Evolutionary conservation across 345 rosid genomes (phyloP), one percentile per base, ranked within the genome.

Genomic region (Gynandropsis gynandra): DNA sequence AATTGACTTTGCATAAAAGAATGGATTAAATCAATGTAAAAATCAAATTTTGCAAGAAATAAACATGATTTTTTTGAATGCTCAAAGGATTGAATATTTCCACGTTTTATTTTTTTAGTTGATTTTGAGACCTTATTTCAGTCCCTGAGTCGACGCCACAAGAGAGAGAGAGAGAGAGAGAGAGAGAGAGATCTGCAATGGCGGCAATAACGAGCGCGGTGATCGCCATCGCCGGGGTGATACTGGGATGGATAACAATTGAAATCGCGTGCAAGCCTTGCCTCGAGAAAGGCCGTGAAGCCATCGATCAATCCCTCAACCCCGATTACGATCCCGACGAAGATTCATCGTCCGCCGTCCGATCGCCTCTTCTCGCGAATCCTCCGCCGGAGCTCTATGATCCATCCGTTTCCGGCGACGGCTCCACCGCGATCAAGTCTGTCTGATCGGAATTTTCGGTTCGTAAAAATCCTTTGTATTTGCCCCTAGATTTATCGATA

Each of bases 201-300:
- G 86, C 74, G 63, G 94, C 85, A 10, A 41, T 85, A 49, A 82
- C 89, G 24, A 78, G 54, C 11, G 95, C 89, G 24, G 47, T 85
- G 69, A 68, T 82, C 43, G 85, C 77, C 37, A 78, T 82, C 36
- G 95, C 78, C 1, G 95, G 85, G 46, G 74, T 82, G 20, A 63
- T 85, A 3, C 58, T 85, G 42, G 95, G 81, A 8, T 85, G 95
- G 89, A 80, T 85, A 36, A 56, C 89, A 50, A 82, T 85, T 9
- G 95, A 85, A 72, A 72, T 85, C 47, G 89, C 95, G 18, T 85
- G 89, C 71, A 82, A 82, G 72, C 95, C 95, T 40, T 82, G 95
- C 56, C 74, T 85, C 5, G 83, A 82, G 9, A 59, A 49, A 32
- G 95, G 95, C 33, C 87, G 89, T 17, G 74, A 79, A 63, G 95